These are phyloP conservation scores for Citropsis articulata DNA, from an alignment of 345 rosid genomes.

Conservation along the genomic window DNA sequence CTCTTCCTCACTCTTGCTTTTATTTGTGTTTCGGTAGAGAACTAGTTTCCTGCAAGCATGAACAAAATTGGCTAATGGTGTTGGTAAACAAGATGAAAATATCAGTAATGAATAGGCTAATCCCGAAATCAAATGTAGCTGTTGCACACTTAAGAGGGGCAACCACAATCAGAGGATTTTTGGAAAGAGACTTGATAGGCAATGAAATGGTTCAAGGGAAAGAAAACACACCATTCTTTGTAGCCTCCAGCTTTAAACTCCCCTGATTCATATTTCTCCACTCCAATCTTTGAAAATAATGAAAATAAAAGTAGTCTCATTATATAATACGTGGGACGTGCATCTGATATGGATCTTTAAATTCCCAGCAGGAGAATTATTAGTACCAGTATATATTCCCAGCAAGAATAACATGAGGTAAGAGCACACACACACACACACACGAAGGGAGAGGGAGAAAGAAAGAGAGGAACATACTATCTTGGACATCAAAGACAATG, in stretches of 20 bases:
- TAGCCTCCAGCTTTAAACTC: slow-evolving; percentile 70
- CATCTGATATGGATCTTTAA: slow-evolving; percentile 42
- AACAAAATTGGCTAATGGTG: no score
- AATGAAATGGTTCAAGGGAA: no score
- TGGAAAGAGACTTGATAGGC: no score
- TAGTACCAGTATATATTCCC: no score
- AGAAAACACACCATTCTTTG: slow-evolving; percentile 45
- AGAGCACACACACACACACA: no score
- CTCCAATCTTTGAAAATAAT: slow-evolving; percentile 33
- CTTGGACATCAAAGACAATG: no score
- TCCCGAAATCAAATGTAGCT: no score
- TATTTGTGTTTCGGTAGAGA: slow-evolving; percentile 61
- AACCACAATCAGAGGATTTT: no score
- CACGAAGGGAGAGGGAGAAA: no score
- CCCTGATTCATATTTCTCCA: slow-evolving; percentile 59
- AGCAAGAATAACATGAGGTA: no score
- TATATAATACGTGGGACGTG: slow-evolving; percentile 52
- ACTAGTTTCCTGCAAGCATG: slow-evolving; percentile 49
- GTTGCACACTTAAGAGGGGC: no score
- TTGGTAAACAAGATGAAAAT: not conserved
- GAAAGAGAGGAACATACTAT: no score
- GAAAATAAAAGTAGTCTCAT: slow-evolving; percentile 52
- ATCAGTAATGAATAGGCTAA: slow-evolving; percentile 7
- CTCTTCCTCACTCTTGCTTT: slow-evolving; percentile 47
- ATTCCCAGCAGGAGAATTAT: slow-evolving; percentile 24